Conservation (phyloP, 768 basidiomycete genomes). For the Hypholoma sublateritium region DNA sequence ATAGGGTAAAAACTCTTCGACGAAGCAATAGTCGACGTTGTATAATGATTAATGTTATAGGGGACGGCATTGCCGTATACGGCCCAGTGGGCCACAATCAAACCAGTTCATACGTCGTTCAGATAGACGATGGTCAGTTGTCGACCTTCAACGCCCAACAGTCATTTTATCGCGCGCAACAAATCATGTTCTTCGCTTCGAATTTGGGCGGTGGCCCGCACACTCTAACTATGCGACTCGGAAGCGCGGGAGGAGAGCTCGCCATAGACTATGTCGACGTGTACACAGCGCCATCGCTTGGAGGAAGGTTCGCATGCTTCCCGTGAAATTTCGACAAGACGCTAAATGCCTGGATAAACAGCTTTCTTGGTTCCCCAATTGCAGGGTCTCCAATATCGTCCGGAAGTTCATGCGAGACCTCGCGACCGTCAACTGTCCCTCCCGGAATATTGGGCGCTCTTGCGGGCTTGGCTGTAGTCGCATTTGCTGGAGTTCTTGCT, state of each 20-base stretch:
- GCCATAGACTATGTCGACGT: constrained; percentile 24
- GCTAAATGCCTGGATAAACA: neutral
- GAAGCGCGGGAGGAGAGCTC: constrained; percentile 6
- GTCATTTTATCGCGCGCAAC: constrained; percentile 11
- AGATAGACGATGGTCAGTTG: constrained; percentile 7
- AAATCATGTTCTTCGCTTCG: constrained; percentile 16
- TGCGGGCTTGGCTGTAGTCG: too few species aligned
- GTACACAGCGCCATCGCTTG: constrained; percentile 20
- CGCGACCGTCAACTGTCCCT: too few species aligned
- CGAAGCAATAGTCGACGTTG: neutral
- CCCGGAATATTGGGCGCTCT: too few species aligned
- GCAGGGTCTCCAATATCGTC: too few species aligned
- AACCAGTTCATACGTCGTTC: constrained; percentile 2
- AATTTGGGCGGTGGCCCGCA: constrained; percentile 19
- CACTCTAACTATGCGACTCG: constrained; percentile 8
- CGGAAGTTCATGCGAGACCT: too few species aligned
- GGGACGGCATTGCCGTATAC: neutral
- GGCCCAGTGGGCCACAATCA: neutral
- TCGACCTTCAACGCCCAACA: constrained; percentile 10
- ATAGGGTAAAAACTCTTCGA: neutral
- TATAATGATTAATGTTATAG: too few species aligned
- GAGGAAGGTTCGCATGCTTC: constrained; percentile 18
- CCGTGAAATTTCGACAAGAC: neutral
- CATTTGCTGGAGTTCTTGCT: too few species aligned
- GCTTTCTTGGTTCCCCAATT: neutral